Conservation (phyloP, 2,329 filamentous ascomycete genomes). For the Ustulina deusta region DNA sequence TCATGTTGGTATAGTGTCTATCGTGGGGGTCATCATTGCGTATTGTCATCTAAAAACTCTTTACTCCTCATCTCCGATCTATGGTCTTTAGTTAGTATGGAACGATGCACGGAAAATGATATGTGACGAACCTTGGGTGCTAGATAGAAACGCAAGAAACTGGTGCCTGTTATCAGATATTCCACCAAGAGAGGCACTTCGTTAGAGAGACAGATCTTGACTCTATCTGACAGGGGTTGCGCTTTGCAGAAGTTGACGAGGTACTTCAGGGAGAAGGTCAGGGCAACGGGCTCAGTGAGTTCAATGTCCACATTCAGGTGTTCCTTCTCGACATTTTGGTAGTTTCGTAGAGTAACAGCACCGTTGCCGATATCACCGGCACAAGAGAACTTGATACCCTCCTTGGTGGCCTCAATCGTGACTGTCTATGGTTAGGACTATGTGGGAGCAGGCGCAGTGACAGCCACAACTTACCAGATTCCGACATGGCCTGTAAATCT, state of each 20-base stretch:
- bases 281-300: slow-evolving; percentile 88
- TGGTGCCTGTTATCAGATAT: slow-evolving; percentile 83
- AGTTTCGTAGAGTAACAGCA: slow-evolving; percentile 88
- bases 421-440: slow-evolving; percentile 64
- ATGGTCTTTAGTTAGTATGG: slow-evolving; percentile 52
- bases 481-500: slow-evolving; percentile 90
- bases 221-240: slow-evolving; percentile 80
- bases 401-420: slow-evolving; percentile 94
- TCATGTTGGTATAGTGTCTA: slow-evolving; percentile 43
- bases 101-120: not conserved
- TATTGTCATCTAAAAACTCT: slow-evolving; percentile 17
- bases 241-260: slow-evolving; percentile 99
- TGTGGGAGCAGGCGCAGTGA: not conserved
- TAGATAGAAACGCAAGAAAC: slow-evolving; percentile 96
- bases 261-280: slow-evolving; percentile 99
- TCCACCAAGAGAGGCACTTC: slow-evolving; percentile 97
- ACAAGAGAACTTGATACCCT: slow-evolving; percentile 95
- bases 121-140: slow-evolving; percentile 86
- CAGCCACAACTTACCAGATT: slow-evolving; percentile 78
- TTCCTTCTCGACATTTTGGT: slow-evolving; percentile 90
- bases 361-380: slow-evolving; percentile 96
- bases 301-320: slow-evolving; percentile 88
- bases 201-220: slow-evolving; percentile 94
- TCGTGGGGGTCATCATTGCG: slow-evolving; percentile 40
- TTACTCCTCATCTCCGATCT: slow-evolving; percentile 79